These are phyloP conservation scores for Alternaria arbusti DNA, from an alignment of 2,329 filamentous ascomycete species.

Conservation along the genomic window DNA sequence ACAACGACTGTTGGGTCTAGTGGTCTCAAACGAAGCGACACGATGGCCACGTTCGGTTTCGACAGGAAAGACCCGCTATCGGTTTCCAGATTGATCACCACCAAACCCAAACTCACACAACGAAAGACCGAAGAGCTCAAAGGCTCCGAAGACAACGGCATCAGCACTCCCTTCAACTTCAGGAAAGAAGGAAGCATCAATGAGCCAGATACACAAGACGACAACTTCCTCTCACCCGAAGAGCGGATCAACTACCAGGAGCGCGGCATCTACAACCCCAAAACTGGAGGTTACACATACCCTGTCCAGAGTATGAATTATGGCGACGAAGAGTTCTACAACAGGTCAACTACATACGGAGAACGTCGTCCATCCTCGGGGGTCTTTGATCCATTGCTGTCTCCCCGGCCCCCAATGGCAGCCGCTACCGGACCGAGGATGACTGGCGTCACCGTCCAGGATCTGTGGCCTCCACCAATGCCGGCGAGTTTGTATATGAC, in stretches of 20 bases:
- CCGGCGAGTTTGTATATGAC: background rate
- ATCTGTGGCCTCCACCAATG: conserved; percentile 20
- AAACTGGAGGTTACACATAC: background rate
- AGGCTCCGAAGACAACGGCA: conserved; percentile 27
- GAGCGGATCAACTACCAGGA: conserved; percentile 14
- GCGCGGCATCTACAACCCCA: conserved; percentile 16
- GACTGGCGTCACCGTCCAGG: conserved; percentile 13
- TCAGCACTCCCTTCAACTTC: conserved; percentile 30
- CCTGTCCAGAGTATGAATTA: background rate
- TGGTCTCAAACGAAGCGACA: conserved; percentile 9
- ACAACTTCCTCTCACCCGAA: background rate
- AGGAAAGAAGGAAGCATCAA: conserved; percentile 25
- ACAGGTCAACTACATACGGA: background rate
- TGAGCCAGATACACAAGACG: background rate
- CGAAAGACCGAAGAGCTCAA: conserved; percentile 23
- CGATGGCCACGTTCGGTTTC: conserved; percentile 28
- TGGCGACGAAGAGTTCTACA: background rate
- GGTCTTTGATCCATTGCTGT: conserved; percentile 9
- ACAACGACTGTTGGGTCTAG: background rate
- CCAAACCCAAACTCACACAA: conserved; percentile 5
- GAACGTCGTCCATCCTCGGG: conserved; percentile 19
- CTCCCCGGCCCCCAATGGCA: conserved; percentile 1
- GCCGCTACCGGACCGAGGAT: conserved; percentile 10
- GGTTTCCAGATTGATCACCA: conserved; percentile 2
- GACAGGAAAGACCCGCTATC: conserved; percentile 14